Evolutionary conservation across 2,329 filamentous ascomycete genomes (phyloP).

Genomic region (Penicillium griseofulvum): DNA sequence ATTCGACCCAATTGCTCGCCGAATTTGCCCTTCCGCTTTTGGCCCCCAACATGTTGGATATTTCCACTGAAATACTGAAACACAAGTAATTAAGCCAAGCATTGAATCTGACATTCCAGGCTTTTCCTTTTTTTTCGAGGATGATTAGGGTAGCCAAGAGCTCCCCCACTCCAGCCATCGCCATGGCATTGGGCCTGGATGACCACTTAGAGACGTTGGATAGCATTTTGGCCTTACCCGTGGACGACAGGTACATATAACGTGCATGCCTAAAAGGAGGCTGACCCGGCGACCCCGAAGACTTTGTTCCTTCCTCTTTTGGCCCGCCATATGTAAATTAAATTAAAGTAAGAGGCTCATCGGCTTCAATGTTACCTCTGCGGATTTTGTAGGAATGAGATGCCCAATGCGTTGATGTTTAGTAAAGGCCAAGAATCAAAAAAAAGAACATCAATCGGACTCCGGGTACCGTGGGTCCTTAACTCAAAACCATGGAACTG

Average conservation of each 20-base stretch:
- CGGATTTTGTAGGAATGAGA: background rate
- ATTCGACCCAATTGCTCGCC: background rate
- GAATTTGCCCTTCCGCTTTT: background rate
- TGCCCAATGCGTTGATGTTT: background rate
- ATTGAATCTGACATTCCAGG: background rate
- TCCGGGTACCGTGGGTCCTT: background rate
- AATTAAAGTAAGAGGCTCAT: background rate
- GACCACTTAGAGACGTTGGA: background rate
- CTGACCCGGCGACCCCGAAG: slow-evolving; percentile 14
- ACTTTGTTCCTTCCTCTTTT: background rate
- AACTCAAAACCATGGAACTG: background rate
- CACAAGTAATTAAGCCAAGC: background rate
- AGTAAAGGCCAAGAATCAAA: background rate
- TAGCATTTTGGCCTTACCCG: background rate
- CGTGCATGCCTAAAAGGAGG: background rate
- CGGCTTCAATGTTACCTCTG: background rate
- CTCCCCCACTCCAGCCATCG: slow-evolving; percentile 10
- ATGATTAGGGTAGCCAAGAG: slow-evolving; percentile 8
- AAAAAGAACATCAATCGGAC: no score
- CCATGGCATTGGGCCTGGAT: slow-evolving; percentile 8
- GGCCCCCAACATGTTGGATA: slow-evolving; percentile 3
- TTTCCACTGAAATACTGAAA: background rate
- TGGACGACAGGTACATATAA: background rate
- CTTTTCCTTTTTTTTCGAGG: background rate
- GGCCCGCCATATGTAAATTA: slow-evolving; percentile 1